Evolutionary conservation across 75 land plant genomes (phyloP), one percentile per base, ranked within the genome.

Genomic region (Pinus tabuliformis): DNA sequence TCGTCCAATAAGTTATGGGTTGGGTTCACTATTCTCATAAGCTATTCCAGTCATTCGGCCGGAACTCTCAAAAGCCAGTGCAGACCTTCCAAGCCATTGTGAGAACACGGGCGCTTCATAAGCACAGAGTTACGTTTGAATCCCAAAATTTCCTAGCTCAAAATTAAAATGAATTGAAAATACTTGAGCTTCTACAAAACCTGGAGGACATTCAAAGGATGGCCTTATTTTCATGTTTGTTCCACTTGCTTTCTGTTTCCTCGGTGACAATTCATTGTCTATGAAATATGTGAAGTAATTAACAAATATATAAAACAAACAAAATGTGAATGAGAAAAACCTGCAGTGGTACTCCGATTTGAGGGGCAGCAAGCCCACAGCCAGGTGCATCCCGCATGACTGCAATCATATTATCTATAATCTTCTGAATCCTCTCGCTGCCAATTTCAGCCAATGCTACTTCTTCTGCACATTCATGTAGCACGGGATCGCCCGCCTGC

Each of bases 331-430:
- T 14, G 18, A 21, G 33, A 78, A 81, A 60, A n/a, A 94, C 99
- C 93, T 83, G 90, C 28, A 94, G 80, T 9, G 97, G 98, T 22
- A 94, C 65, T 26, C 99, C 99, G 73, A 94, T 94, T 76, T 96
- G 99, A 15, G 99, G 95, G 76, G 99, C 99, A 82, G 99, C 99
- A 62, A 96, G 87, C 9, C 99, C 99, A 22, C 94, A 97, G 11
- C 95, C 99, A 71, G 99, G 98, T 26, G 85, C 97, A 57, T 70
- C 75, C 77, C 99, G 83, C 98, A 96, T 94, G 56, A 75, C 87
- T 54, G 75, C 83, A 24, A 96, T 74, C 97, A 96, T 94, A 65
- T 92, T 93, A 37, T 94, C 86, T 45, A 96, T 87, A 9, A 90
- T 86, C 77, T 90, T 90, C 89, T 96, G 91, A 56, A 96, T 81